Evolutionary conservation across 176 grass and related monocot species (phyloP).

Genomic region (Cymbopogon citratus): DNA sequence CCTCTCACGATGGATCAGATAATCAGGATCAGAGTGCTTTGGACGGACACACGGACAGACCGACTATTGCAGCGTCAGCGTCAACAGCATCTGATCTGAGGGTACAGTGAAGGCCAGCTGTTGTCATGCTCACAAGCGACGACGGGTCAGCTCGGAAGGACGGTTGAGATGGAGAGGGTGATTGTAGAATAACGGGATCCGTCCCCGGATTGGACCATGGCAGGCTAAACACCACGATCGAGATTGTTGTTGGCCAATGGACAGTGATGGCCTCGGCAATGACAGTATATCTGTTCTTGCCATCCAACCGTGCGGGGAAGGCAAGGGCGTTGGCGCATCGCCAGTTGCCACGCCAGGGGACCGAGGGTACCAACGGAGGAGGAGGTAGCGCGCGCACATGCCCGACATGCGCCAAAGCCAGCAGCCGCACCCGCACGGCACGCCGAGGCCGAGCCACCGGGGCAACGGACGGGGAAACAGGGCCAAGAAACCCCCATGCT

Average conservation of each 20-base stretch:
- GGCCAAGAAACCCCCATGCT: not conserved
- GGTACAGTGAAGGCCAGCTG: not conserved
- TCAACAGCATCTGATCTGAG: not conserved
- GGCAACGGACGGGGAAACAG: not conserved
- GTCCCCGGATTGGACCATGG: not conserved
- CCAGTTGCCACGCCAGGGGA: not conserved
- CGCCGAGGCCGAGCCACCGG: not conserved
- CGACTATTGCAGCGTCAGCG: not conserved
- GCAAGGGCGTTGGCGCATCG: not conserved
- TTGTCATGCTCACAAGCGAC: not conserved
- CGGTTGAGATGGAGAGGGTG: too few relatives aligned
- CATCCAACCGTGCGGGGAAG: not conserved
- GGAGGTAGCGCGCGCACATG: slow-evolving; percentile 22
- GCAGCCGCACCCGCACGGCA: not conserved
- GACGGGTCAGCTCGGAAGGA: too few relatives aligned
- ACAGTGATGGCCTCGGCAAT: not conserved
- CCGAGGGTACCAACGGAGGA: not conserved
- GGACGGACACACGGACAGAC: not conserved
- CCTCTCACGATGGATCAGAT: too few relatives aligned
- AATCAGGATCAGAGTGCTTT: too few relatives aligned
- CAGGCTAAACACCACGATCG: too few relatives aligned
- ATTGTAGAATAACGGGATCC: not conserved
- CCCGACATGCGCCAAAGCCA: not conserved
- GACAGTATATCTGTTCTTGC: not conserved
- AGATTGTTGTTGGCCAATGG: not conserved